These are phyloP conservation scores for Tylopilus sp. DNA, from an alignment of 768 basidiomycete species.

Conservation along the genomic window DNA sequence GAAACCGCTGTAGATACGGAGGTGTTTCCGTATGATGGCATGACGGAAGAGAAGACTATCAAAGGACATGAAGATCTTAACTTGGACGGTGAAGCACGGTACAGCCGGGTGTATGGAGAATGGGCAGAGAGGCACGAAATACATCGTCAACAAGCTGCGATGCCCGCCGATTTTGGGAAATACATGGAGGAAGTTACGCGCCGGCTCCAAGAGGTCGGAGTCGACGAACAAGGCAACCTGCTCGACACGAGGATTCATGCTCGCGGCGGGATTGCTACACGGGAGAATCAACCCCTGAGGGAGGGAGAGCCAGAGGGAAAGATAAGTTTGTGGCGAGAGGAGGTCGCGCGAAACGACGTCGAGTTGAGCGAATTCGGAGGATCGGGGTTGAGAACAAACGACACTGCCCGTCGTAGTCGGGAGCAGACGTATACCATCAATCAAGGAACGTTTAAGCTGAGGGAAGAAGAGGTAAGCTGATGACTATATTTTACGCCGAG, in stretches of 20 bases:
- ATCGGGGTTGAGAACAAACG: slow-evolving; percentile 10
- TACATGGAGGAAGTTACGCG: slow-evolving; percentile 32
- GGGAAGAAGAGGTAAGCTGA: slow-evolving; percentile 22
- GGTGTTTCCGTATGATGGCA: slow-evolving; percentile 18
- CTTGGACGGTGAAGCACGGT: slow-evolving; percentile 11
- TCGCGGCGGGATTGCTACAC: slow-evolving; percentile 1
- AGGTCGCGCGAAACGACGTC: slow-evolving; percentile 40
- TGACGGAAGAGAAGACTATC: slow-evolving; percentile 21
- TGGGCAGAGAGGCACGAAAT: slow-evolving; percentile 30
- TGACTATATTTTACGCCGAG: neutral
- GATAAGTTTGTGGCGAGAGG: slow-evolving; percentile 55
- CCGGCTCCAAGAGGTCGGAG: slow-evolving; percentile 33
- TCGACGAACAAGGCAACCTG: slow-evolving; percentile 29
- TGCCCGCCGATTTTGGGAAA: slow-evolving; percentile 25
- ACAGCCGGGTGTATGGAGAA: slow-evolving; percentile 31
- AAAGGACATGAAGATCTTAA: slow-evolving; percentile 8
- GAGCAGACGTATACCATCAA: slow-evolving; percentile 12
- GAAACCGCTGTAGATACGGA: slow-evolving; percentile 27
- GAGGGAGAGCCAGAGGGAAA: slow-evolving; percentile 28
- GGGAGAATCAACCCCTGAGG: slow-evolving; percentile 10
- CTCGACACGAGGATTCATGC: slow-evolving; percentile 16
- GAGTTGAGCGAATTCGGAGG: slow-evolving; percentile 23
- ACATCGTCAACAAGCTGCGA: slow-evolving; percentile 21
- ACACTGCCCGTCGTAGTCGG: slow-evolving; percentile 10
- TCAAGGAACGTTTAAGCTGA: slow-evolving; percentile 15